These are phyloP conservation scores for Cutaneotrichosporon arboriforme DNA, from an alignment of 1,284 basidiomycete genomes.

Conservation along the genomic window DNA sequence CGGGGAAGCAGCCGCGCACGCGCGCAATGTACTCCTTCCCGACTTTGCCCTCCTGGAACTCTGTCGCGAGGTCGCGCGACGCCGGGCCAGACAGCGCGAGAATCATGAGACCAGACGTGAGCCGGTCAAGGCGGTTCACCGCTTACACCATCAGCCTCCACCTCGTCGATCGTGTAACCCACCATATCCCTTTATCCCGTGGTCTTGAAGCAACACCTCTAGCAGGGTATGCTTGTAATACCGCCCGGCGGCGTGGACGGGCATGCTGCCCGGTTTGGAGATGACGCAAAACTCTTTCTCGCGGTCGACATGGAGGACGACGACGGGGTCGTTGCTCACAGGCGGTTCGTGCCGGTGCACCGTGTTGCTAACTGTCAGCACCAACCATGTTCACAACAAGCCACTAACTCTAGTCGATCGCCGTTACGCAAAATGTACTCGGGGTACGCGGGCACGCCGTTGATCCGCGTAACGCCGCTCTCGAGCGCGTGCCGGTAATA, in stretches of 20 bases:
- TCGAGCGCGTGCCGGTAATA: conserved; percentile 89
- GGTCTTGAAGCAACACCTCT: conserved; percentile 78
- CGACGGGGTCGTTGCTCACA: conserved; percentile 78
- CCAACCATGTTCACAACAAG: background rate
- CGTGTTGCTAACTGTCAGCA: conserved; percentile 63
- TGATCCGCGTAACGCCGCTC: conserved; percentile 91
- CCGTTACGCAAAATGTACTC: conserved; percentile 78
- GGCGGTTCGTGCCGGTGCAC: conserved; percentile 96
- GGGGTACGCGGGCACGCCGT: conserved; percentile 73
- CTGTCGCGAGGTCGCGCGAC: conserved; percentile 66
- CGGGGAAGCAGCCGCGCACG: conserved; percentile 74
- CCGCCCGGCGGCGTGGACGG: conserved; percentile 80
- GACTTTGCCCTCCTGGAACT: conserved; percentile 75
- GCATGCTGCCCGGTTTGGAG: conserved; percentile 89
- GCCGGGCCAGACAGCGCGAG: conserved; percentile 70
- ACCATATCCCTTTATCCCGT: conserved; percentile 61
- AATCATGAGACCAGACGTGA: conserved; percentile 96
- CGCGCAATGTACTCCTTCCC: conserved; percentile 88
- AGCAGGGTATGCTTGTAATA: conserved; percentile 83
- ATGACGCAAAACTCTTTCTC: conserved; percentile 83
- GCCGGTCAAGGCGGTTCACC: conserved; percentile 86
- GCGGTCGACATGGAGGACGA: conserved; percentile 69
- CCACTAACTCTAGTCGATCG: conserved; percentile 77
- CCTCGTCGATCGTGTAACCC: background rate
- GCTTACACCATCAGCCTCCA: conserved; percentile 54